Evolutionary conservation across 2,329 filamentous ascomycete genomes (phyloP).

Genomic region (Cladophialophora carrionii): DNA sequence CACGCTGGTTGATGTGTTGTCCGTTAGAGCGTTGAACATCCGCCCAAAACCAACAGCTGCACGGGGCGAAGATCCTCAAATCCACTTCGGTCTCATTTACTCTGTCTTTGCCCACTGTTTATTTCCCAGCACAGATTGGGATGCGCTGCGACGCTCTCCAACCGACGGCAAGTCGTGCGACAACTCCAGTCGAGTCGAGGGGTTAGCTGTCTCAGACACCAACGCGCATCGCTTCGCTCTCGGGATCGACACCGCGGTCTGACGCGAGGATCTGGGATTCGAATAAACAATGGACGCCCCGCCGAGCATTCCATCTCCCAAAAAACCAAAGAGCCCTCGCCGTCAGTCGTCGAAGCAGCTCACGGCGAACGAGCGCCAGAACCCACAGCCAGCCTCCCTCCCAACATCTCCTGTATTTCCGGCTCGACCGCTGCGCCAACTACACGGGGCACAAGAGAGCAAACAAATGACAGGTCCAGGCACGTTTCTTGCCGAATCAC

Average conservation of each 20-base stretch:
- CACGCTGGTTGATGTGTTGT: not conserved
- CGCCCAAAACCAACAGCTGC: slow-evolving; percentile 14
- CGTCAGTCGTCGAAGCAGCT: slow-evolving; percentile 18
- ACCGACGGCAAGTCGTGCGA: slow-evolving; percentile 32
- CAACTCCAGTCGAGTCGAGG: slow-evolving; percentile 17
- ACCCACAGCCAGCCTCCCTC: slow-evolving; percentile 15
- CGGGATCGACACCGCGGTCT: not conserved
- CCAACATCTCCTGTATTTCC: slow-evolving; percentile 19
- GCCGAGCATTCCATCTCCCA: slow-evolving; percentile 19
- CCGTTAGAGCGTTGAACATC: not conserved
- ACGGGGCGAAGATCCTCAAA: slow-evolving; percentile 1
- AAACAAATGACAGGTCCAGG: slow-evolving; percentile 25
- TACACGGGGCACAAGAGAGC: slow-evolving; percentile 11
- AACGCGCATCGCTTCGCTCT: slow-evolving; percentile 14
- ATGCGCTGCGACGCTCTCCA: slow-evolving; percentile 22
- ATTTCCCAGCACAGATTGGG: slow-evolving; percentile 4
- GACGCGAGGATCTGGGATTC: not conserved
- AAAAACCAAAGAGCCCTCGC: slow-evolving; percentile 22
- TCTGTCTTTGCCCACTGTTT: no score
- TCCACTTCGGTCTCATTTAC: not conserved
- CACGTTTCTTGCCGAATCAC: slow-evolving; percentile 30
- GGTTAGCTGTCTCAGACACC: slow-evolving; percentile 31
- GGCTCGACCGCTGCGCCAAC: slow-evolving; percentile 13
- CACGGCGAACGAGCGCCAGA: slow-evolving; percentile 1
- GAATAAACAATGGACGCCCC: slow-evolving; percentile 12